phyloP scores from a whole-genome alignment of 768 basidiomycete genomes.

The Lentinula sp. region DNA sequence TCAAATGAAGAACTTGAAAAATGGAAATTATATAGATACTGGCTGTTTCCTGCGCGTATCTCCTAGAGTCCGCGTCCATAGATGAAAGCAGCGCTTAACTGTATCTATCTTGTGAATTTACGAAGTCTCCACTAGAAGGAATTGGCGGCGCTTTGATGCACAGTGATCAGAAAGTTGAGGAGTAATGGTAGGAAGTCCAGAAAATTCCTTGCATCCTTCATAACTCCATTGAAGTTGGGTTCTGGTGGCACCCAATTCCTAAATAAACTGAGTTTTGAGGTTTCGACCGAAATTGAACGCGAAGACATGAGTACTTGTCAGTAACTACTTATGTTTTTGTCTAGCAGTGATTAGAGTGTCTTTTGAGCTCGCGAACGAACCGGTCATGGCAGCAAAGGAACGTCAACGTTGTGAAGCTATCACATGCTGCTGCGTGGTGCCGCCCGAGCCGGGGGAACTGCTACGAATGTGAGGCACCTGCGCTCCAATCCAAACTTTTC shows the following conservation, averaged over 20 bases:
- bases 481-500: no score
- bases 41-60: slow-evolving; percentile 71
- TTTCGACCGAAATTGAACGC: background rate
- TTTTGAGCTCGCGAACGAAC: slow-evolving; percentile 18
- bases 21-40: slow-evolving; percentile 20
- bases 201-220: slow-evolving; percentile 84
- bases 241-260: slow-evolving; percentile 86
- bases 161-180: slow-evolving; percentile 73
- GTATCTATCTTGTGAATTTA: slow-evolving; percentile 74
- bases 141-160: slow-evolving; percentile 79
- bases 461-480: no score
- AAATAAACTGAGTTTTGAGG: slow-evolving; percentile 43
- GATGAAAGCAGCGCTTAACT: slow-evolving; percentile 76
- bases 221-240: slow-evolving; percentile 89
- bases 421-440: no score
- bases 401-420: no score
- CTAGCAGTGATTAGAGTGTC: slow-evolving; percentile 79
- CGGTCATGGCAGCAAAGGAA: no score
- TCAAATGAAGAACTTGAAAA: background rate
- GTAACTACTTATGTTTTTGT: slow-evolving; percentile 59
- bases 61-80: slow-evolving; percentile 97
- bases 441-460: no score
- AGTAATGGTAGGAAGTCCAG: slow-evolving; percentile 85
- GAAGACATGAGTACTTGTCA: slow-evolving; percentile 45
- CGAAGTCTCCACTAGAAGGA: slow-evolving; percentile 74